Evolutionary conservation across 139 green algal genomes (phyloP).

Genomic region (Ettlia oleoabundans): DNA sequence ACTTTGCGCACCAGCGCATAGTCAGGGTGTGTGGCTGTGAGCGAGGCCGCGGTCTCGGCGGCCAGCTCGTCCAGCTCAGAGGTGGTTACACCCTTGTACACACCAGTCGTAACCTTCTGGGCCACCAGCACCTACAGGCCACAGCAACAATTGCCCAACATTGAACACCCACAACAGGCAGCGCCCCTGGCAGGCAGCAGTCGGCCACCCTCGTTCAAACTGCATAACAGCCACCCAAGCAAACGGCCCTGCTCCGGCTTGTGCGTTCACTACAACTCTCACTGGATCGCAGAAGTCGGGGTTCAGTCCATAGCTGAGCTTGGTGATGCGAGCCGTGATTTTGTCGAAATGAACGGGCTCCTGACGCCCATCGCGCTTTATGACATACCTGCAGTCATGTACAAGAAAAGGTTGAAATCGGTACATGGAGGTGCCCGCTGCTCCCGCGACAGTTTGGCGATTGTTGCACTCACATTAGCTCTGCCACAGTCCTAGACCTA

Average conservation of each 20-base stretch:
- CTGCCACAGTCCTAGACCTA: neutral
- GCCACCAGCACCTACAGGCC: slow-evolving; percentile 89
- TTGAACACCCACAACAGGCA: too few species aligned
- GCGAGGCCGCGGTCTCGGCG: slow-evolving; percentile 96
- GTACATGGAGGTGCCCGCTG: too few species aligned
- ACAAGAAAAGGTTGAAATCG: too few species aligned
- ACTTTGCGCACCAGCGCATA: slow-evolving; percentile 89
- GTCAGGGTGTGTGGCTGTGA: slow-evolving; percentile 98
- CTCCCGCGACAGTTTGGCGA: too few species aligned
- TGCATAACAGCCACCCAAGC: neutral
- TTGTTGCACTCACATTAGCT: neutral
- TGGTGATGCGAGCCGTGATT: slow-evolving; percentile 97
- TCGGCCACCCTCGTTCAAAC: too few species aligned
- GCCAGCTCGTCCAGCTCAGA: slow-evolving; percentile 98
- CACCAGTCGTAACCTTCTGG: slow-evolving; percentile 95
- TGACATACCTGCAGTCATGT: slow-evolving; percentile 69
- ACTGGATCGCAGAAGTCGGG: slow-evolving; percentile 95
- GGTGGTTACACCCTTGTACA: slow-evolving; percentile 98
- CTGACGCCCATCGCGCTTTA: slow-evolving; percentile 91
- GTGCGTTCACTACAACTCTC: too few species aligned
- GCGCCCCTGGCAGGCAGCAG: too few species aligned
- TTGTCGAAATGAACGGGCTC: slow-evolving; percentile 98
- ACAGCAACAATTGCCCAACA: neutral
- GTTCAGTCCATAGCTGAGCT: slow-evolving; percentile 97
- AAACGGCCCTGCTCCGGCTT: neutral